Conservation (phyloP, 495 filamentous ascomycete species). For the Xylaria venustula region DNA sequence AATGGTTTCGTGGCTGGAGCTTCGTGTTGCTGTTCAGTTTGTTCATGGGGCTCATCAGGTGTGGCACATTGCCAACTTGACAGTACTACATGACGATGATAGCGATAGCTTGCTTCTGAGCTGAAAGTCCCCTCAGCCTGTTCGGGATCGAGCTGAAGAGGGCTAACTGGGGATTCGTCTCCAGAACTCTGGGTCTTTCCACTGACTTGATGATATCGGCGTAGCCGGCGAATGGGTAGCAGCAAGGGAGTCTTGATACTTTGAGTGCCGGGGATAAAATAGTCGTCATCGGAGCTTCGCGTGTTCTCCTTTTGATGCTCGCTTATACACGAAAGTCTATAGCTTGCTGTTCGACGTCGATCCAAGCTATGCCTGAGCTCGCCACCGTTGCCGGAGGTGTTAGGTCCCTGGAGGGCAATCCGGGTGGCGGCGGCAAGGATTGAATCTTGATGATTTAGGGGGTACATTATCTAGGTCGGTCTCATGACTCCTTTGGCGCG, state of each 20-base stretch:
- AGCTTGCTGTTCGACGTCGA: constrained; percentile 22
- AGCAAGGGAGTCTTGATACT: constrained; percentile 7
- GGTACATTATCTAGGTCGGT: background rate
- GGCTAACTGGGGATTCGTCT: constrained; percentile 20
- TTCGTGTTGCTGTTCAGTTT: background rate
- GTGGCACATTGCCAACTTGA: background rate
- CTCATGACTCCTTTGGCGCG: background rate
- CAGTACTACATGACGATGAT: background rate
- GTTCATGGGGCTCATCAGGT: background rate
- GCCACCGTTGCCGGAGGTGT: background rate
- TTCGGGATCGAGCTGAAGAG: constrained; percentile 14
- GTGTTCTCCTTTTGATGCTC: constrained; percentile 26
- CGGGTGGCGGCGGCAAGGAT: background rate
- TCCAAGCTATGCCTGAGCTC: background rate
- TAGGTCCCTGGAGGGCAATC: background rate
- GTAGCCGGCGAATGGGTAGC: constrained; percentile 5
- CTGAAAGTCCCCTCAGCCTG: background rate
- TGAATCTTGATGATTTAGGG: background rate
- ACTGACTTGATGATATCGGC: constrained; percentile 9
- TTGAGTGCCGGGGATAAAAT: constrained; percentile 15
- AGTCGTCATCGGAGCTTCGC: constrained; percentile 24
- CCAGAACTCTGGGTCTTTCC: constrained; percentile 16
- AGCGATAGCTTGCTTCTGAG: background rate
- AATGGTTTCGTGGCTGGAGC: background rate
- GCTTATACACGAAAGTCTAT: constrained; percentile 21